These are phyloP conservation scores for Clarkia xantiana DNA, from an alignment of 345 rosid genomes.

Conservation along the genomic window DNA sequence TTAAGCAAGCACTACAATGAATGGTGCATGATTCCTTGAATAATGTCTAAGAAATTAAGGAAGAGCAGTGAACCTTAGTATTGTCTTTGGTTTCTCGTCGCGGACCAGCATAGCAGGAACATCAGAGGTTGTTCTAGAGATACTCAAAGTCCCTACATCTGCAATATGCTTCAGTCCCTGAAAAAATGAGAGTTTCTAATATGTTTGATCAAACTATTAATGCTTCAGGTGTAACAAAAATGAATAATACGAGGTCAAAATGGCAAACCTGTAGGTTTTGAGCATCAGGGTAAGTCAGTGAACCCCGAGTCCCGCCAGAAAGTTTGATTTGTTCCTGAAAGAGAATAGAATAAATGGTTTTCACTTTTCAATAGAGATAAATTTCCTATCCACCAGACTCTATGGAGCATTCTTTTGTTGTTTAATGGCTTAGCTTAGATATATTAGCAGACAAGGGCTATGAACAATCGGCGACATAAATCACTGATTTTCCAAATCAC, in stretches of 20 bases:
- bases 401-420: too few species aligned
- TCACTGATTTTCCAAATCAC: neutral
- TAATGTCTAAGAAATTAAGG: too few species aligned
- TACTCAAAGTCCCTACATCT: conserved; percentile 13
- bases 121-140: conserved; percentile 14
- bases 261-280: conserved; percentile 33
- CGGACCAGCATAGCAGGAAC: conserved; percentile 10
- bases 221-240: neutral
- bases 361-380: too few species aligned
- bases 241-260: neutral
- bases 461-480: neutral
- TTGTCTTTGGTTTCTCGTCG: conserved; percentile 14
- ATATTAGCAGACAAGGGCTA: neutral
- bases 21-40: neutral
- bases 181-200: conserved; percentile 4
- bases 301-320: conserved; percentile 34
- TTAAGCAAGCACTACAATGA: neutral
- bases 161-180: conserved; percentile 51
- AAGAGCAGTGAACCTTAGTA: conserved; percentile 18
- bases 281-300: conserved; percentile 26
- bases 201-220: neutral
- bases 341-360: neutral
- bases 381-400: too few species aligned
- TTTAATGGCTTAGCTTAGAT: too few species aligned
- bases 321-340: conserved; percentile 53